Evolutionary conservation across 176 grass and related monocot genomes (phyloP).

Genomic region (Calamus simplicifolius): DNA sequence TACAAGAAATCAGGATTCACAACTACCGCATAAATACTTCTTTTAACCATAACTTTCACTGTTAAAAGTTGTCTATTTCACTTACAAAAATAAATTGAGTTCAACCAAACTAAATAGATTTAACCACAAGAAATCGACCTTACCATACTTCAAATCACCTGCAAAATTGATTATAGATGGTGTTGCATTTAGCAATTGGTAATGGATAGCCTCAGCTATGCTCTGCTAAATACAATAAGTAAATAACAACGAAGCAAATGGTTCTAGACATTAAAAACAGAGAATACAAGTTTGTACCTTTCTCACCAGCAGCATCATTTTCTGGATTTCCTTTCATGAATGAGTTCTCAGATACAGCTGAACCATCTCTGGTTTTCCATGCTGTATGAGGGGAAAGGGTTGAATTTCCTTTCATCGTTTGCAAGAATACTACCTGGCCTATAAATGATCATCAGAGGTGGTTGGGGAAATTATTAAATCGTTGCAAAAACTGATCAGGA

Average conservation of each 20-base stretch:
- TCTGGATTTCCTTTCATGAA: conserved; percentile 15
- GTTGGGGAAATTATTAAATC: neutral
- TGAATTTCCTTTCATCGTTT: conserved; percentile 51
- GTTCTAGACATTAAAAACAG: conserved; percentile 12
- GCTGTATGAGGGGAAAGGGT: conserved; percentile 20
- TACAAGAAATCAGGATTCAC: too few species aligned
- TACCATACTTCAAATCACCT: conserved; percentile 91
- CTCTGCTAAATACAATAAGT: conserved; percentile 43
- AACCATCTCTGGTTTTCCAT: conserved; percentile 24
- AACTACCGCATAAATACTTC: too few species aligned
- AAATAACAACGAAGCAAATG: conserved; percentile 13
- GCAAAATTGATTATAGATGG: conserved; percentile 72
- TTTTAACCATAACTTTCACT: neutral
- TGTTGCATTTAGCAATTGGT: conserved; percentile 66
- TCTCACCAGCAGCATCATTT: conserved; percentile 17
- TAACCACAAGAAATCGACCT: neutral
- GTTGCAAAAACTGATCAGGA: too few species aligned
- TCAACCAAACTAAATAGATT: conserved; percentile 4
- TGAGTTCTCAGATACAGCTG: conserved; percentile 29
- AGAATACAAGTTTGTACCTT: conserved; percentile 31
- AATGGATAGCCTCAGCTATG: conserved; percentile 60
- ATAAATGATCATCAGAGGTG: conserved; percentile 21
- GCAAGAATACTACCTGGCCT: conserved; percentile 84
- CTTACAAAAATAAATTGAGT: conserved; percentile 21
- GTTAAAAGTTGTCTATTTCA: conserved; percentile 19